Evolutionary conservation across 176 grass and related monocot species (phyloP), one percentile per base, ranked within the genome.

Genomic region (Oryza punctata): DNA sequence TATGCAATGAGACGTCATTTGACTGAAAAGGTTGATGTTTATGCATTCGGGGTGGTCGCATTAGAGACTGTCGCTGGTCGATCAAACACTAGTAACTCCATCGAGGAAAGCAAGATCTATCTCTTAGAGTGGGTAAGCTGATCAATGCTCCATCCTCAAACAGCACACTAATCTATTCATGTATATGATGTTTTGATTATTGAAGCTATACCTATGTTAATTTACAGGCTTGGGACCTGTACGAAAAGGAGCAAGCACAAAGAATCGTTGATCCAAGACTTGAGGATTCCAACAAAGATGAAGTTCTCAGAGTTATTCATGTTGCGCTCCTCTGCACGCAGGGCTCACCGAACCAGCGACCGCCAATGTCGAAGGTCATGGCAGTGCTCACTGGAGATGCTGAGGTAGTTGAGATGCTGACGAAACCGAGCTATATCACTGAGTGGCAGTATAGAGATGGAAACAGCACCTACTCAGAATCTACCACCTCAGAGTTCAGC

Each of bases 1-100:
- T 94, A 94, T 47, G 92, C 92, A 59, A 89, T 94, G 89, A 91
- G 83, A 86, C 88, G 89, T 15, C 79, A 89, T 63, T 84, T 94
- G 50, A 91, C 86, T n/a, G 92, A 94, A 80, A 94, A 94, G 60
- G 77, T 71, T 1, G 92, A 94, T 63, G 83, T 94, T 12, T 94
- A 88, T 25, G 88, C 85, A 65, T 94, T 94, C 44, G 89, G 92
- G 9, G 82, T 94, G 15, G 75, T 94, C 3, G 52, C 41, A 8
- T 19, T 94, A 26, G 92, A 94, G 81, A 65, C 43, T 52, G 77
- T 94, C 3, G 50, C 88, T 12, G 88, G 92, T 69, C 86, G 92
- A 9, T 6, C 79, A 0, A 94, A 91, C 87, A 68, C 83, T 0
- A 79, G 89, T 28, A 13, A 28, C 5, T 67, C 52, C 12, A 79